A percentile compares a stretch with the other conserved stretches of the same genome.
phyloP scores from a whole-genome alignment of 1,284 basidiomycete species.

The Hemileia vastatrix region DNA sequence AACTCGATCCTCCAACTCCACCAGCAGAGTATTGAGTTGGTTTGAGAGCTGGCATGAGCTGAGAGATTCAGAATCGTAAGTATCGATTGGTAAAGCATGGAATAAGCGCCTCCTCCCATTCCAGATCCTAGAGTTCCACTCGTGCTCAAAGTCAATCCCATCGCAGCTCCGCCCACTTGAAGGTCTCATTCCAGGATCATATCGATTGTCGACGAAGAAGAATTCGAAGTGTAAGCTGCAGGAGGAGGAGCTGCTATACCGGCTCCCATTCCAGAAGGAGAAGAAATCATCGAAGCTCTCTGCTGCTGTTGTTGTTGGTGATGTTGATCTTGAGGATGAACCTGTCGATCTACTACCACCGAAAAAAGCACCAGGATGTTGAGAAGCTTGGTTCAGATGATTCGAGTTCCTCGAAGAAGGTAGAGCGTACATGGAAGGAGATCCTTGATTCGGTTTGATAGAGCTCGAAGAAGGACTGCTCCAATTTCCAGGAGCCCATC shows the following conservation, averaged over 20 bases:
- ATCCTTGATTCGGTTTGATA: background rate
- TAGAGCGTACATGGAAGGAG: background rate
- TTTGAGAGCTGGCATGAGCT: too few relatives aligned
- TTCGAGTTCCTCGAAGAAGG: background rate
- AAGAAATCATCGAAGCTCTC: background rate
- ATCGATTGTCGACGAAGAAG: background rate
- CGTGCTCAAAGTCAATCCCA: background rate
- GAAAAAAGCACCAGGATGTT: background rate
- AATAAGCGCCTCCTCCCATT: background rate
- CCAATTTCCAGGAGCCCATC: background rate
- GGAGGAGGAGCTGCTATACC: slow-evolving; percentile 5
- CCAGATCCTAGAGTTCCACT: background rate
- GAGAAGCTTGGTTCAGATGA: background rate
- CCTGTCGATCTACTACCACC: background rate
- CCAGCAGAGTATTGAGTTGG: too few relatives aligned
- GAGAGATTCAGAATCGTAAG: slow-evolving; percentile 30
- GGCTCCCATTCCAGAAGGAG: background rate
- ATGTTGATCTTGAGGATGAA: slow-evolving; percentile 16
- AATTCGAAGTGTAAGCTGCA: slow-evolving; percentile 9
- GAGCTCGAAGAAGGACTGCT: background rate
- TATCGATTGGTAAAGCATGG: slow-evolving; percentile 30
- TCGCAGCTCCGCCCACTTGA: background rate
- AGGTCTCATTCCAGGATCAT: background rate
- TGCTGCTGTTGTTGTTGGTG: slow-evolving; percentile 25
- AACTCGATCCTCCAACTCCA: too few relatives aligned